phyloP scores from a whole-genome alignment of 805 yeast species.

The Candida tibetensis region DNA sequence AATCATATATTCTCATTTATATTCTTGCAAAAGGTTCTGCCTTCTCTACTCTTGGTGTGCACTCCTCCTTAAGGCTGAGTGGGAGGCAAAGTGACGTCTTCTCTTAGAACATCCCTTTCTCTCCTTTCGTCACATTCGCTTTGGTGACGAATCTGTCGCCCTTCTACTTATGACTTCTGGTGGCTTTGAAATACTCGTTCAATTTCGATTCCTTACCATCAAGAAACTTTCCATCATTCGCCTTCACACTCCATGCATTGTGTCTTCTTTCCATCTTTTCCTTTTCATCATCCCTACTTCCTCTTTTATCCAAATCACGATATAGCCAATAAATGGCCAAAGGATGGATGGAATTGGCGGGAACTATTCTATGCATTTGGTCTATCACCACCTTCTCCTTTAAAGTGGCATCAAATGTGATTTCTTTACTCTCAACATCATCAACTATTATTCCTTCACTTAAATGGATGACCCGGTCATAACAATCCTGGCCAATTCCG shows the following conservation, averaged over 20 bases:
- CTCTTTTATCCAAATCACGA: constrained; percentile 52
- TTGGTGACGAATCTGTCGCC: too few species aligned
- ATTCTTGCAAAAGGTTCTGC: too few species aligned
- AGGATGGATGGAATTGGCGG: constrained; percentile 63
- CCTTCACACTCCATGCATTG: constrained; percentile 53
- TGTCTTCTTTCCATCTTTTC: constrained; percentile 39
- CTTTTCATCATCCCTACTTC: constrained; percentile 48
- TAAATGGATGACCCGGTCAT: constrained; percentile 77
- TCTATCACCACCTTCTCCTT: constrained; percentile 20
- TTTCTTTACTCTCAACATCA: constrained; percentile 28
- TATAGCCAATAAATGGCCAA: constrained; percentile 67
- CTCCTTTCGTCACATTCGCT: neutral
- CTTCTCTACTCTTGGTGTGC: too few species aligned
- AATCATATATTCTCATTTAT: too few species aligned
- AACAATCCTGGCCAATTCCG: constrained; percentile 83
- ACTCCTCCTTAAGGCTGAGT: too few species aligned
- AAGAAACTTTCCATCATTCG: constrained; percentile 34
- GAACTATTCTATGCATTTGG: constrained; percentile 33
- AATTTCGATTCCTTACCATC: constrained; percentile 46
- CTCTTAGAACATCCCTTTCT: too few species aligned
- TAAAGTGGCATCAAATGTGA: constrained; percentile 30
- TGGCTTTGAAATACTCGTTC: constrained; percentile 49
- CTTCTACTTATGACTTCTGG: constrained; percentile 32
- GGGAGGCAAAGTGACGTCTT: too few species aligned
- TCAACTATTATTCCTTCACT: constrained; percentile 57